Base-by-base conservation (phyloP, 805 yeast species). In the Yarrowia yakushimensis region DNA sequence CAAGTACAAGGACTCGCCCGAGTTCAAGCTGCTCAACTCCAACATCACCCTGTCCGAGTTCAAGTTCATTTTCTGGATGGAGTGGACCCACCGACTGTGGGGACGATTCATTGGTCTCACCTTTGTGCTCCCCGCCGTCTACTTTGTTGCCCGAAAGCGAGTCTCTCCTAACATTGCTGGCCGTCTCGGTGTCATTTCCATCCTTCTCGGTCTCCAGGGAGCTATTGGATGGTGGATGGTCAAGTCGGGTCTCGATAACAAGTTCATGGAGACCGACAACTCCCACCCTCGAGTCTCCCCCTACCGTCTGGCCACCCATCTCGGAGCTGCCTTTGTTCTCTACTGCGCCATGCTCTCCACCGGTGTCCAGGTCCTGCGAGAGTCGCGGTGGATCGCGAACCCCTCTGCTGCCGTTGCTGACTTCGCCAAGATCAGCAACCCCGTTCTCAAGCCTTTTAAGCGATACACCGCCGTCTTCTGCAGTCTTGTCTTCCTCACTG, bases 171-270 rank as follows among this genome's bases (percentile, higher is more conserved):
- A 84, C 64, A 86, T 88, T 3, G 85, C 89, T 54, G 77, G 78
- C 63, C 81, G 90, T 67, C 77, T 94, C 15, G 74, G 88, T 20
- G 89, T 89, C 1, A 81, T 94, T 48, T 82, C 96, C 42, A 84
- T 81, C 0, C 76, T 94, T 59, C 79, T 94, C 63, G 99, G 97
- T 11, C 77, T 94, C 52, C 99, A 94, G 78, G 99, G 99, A 60
- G 88, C 86, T 60, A 87, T 94, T 67, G 99, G 99, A 31, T 94
- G 99, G 99, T 94, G 99, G 99, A 94, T 94, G 99, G 99, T 94
- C 60, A 85, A 88, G 69, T 90, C 97, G 10, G 99, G 99, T 30
- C 80, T 94, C 63, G 96, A 91, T 71, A 87, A 87, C 70, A 81
- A 86, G 45, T 87, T 87, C 70, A 77, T 94, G 52, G 82, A 81